These are phyloP conservation scores for Bolboschoenus planiculmis DNA, from an alignment of 176 grass and related monocot species.

Conservation along the genomic window DNA sequence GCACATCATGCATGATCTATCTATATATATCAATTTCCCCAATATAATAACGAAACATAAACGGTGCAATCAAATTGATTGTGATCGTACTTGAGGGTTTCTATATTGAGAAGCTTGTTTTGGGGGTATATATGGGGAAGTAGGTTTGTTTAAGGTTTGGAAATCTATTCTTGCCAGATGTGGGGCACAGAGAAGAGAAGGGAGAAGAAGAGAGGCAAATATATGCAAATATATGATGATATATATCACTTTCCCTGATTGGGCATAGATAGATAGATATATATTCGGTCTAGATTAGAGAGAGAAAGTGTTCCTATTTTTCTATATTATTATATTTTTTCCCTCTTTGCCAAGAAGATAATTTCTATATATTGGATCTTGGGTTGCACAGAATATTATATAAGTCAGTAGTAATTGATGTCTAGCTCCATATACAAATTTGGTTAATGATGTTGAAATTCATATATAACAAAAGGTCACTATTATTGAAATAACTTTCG, in stretches of 20 bases:
- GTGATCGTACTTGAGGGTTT: background rate
- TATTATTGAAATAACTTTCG: no score
- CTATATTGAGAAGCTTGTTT: slow-evolving; percentile 7
- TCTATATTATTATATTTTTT: background rate
- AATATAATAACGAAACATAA: background rate
- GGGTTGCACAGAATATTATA: background rate
- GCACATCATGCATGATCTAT: background rate
- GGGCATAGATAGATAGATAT: background rate
- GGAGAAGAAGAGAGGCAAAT: background rate
- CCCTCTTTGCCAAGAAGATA: background rate
- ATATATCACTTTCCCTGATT: background rate
- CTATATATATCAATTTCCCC: background rate
- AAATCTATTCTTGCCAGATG: background rate
- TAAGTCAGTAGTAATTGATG: background rate
- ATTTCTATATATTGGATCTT: background rate
- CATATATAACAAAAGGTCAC: background rate
- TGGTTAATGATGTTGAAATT: background rate
- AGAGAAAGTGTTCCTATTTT: slow-evolving; percentile 13
- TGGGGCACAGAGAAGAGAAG: slow-evolving; percentile 16
- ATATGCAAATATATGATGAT: slow-evolving; percentile 15
- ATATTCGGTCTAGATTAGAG: slow-evolving; percentile 16
- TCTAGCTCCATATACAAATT: background rate
- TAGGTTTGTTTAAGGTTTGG: slow-evolving; percentile 16
- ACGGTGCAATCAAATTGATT: slow-evolving; percentile 3
- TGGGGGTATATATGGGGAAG: background rate